Conservation (phyloP, 129 eudicot species). For the Chrysanthemum seticuspe region DNA sequence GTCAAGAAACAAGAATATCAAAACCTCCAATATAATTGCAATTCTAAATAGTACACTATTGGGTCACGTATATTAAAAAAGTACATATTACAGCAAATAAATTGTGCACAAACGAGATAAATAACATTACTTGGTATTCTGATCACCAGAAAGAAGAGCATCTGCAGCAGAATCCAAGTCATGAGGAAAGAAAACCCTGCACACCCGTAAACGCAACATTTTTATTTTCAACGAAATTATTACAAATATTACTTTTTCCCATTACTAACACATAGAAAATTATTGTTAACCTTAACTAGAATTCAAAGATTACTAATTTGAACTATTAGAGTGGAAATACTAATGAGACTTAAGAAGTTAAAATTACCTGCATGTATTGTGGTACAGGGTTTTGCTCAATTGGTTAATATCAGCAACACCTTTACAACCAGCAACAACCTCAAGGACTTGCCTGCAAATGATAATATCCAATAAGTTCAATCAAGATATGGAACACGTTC, state of each 20-base stretch:
- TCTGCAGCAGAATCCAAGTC: constrained; percentile 94
- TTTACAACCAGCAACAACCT: constrained; percentile 95
- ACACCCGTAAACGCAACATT: constrained; percentile 6
- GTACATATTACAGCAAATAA: neutral
- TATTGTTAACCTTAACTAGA: neutral
- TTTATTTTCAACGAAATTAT: neutral
- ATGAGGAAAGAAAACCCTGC: constrained; percentile 95
- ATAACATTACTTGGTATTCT: constrained; percentile 18
- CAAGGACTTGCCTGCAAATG: constrained; percentile 90
- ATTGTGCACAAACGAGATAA: neutral
- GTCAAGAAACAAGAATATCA: neutral
- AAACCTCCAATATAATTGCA: neutral
- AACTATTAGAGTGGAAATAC: neutral
- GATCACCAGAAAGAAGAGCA: constrained; percentile 72
- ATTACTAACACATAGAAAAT: neutral
- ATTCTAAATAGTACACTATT: neutral
- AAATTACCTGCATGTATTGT: constrained; percentile 93
- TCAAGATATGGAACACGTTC: neutral
- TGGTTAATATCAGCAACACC: constrained; percentile 66
- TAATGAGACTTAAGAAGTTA: neutral
- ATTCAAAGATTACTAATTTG: neutral
- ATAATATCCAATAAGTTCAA: neutral
- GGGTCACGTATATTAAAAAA: neutral
- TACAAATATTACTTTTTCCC: neutral
- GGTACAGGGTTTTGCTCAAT: constrained; percentile 72